Conservation (phyloP, 805 yeast genomes). For the Ogataea trehalophila region DNA sequence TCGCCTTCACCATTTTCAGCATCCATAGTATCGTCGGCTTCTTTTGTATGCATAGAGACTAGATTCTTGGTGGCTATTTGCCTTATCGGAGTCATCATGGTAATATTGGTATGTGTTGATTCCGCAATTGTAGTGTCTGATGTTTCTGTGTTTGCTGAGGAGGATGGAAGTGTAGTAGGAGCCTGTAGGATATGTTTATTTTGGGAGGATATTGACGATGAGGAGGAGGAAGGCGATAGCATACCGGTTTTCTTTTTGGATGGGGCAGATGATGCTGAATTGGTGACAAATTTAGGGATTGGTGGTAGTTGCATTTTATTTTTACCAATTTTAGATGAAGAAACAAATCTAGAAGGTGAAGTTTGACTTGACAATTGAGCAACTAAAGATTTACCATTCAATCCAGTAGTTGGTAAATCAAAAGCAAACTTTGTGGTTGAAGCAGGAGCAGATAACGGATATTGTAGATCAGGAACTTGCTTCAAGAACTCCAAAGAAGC, state of each 20-base stretch:
- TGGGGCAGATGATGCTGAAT: background rate
- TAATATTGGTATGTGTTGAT: background rate
- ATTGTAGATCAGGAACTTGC: constrained; percentile 11
- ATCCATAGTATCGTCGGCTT: background rate
- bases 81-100: constrained; percentile 3
- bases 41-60: background rate
- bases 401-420: constrained; percentile 1
- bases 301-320: constrained; percentile 25
- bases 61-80: background rate
- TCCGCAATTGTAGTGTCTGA: constrained; percentile 14
- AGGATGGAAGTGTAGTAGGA: background rate
- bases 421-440: constrained; percentile 10
- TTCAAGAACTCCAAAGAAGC: constrained; percentile 20
- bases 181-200: too few species aligned
- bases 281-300: constrained; percentile 20
- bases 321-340: constrained; percentile 4
- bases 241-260: background rate
- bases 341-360: constrained; percentile 27
- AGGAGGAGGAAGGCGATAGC: too few species aligned
- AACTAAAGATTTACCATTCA: too few species aligned
- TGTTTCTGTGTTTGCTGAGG: constrained; percentile 1
- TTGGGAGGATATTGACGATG: too few species aligned
- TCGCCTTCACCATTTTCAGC: constrained; percentile 8
- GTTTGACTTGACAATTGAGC: constrained; percentile 16
- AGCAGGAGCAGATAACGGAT: constrained; percentile 19